phyloP scores from a whole-genome alignment of 2,329 filamentous ascomycete genomes.

The Penicillium olsonii region DNA sequence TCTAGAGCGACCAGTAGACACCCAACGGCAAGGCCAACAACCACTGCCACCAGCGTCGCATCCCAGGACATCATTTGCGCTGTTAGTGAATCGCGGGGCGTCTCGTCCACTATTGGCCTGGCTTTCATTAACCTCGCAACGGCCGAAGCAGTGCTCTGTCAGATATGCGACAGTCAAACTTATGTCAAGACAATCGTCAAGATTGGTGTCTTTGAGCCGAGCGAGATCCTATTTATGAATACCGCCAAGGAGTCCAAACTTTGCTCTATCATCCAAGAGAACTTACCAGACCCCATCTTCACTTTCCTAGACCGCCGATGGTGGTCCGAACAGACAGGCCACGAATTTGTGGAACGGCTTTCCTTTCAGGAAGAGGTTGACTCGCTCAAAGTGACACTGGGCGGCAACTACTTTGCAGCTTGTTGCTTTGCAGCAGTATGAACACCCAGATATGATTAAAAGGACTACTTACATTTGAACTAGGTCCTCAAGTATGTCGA shows the following conservation, averaged over 20 bases:
- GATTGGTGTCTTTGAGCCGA: constrained; percentile 76
- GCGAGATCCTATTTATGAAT: constrained; percentile 74
- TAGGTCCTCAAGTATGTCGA: constrained; percentile 83
- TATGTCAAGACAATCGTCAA: constrained; percentile 89
- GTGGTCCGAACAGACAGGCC: constrained; percentile 77
- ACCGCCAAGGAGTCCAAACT: constrained; percentile 76
- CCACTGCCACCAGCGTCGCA: constrained; percentile 58
- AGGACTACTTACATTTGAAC: constrained; percentile 15
- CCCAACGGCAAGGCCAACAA: constrained; percentile 54
- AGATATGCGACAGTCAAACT: constrained; percentile 90
- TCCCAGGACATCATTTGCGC: constrained; percentile 82
- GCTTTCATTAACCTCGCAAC: constrained; percentile 86
- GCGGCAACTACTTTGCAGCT: constrained; percentile 82
- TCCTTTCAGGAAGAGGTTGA: constrained; percentile 79
- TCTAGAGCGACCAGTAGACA: constrained; percentile 44
- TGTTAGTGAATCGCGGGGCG: constrained; percentile 80
- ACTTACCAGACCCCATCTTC: constrained; percentile 63
- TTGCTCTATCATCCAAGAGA: constrained; percentile 71
- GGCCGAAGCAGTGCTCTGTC: constrained; percentile 80
- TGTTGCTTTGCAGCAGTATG: constrained; percentile 83
- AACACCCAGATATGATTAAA: neutral
- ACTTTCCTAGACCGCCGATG: constrained; percentile 71
- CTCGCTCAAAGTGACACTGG: constrained; percentile 74
- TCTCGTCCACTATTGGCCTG: constrained; percentile 80
- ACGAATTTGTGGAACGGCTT: constrained; percentile 76